A percentile compares a stretch with the other conserved stretches of the same genome.
Evolutionary conservation across 345 rosid genomes (phyloP).

Genomic region (Jatropha curcas): DNA sequence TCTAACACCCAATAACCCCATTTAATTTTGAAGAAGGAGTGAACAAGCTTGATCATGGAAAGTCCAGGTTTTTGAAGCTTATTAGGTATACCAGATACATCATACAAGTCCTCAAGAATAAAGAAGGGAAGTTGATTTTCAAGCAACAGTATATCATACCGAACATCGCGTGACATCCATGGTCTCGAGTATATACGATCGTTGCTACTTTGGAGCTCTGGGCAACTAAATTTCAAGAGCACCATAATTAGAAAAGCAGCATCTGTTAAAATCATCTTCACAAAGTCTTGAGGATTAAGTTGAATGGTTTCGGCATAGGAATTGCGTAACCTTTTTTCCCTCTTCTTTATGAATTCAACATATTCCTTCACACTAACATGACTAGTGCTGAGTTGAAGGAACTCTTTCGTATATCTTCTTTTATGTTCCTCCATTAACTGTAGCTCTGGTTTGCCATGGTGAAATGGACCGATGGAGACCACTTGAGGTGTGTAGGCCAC

Average conservation of each 20-base stretch:
- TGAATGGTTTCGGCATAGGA: not conserved
- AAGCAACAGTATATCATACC: not conserved
- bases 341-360: too few relatives aligned
- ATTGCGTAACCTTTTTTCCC: not conserved
- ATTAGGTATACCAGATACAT: not conserved
- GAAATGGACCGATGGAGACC: not conserved
- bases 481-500: not conserved
- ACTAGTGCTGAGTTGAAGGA: not conserved
- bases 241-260: not conserved
- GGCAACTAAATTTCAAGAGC: not conserved
- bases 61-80: not conserved
- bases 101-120: not conserved
- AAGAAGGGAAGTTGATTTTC: slow-evolving; percentile 8
- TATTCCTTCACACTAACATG: not conserved
- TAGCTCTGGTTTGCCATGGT: not conserved
- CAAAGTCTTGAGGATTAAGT: not conserved
- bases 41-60: not conserved
- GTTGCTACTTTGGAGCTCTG: too few relatives aligned
- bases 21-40: not conserved
- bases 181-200: not conserved
- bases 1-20: not conserved
- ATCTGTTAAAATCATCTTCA: not conserved
- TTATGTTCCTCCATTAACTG: not conserved
- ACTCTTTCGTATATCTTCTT: not conserved
- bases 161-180: not conserved